Evolutionary conservation across 2,329 filamentous ascomycete species (phyloP).

Genomic region (Monosporascus ibericus): DNA sequence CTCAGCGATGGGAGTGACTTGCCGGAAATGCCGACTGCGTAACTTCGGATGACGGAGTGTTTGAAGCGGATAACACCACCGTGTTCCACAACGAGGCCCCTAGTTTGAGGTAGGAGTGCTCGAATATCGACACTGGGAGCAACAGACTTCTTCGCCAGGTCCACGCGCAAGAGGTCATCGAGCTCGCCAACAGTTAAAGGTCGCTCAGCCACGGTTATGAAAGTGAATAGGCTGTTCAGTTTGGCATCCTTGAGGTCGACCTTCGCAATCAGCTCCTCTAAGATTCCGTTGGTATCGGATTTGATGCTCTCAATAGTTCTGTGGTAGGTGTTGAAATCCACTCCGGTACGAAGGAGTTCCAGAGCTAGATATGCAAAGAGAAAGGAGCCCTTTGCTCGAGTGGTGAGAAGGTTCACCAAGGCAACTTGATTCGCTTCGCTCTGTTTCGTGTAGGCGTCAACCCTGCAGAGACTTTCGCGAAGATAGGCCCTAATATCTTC

Average conservation of each 20-base stretch:
- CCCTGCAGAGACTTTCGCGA: conserved; percentile 16
- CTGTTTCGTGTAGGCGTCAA: conserved; percentile 15
- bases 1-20: conserved; percentile 25
- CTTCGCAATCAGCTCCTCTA: conserved; percentile 19
- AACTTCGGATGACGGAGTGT: conserved; percentile 25
- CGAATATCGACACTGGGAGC: conserved; percentile 14
- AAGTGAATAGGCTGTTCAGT: conserved; percentile 24
- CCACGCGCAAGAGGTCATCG: conserved; percentile 26
- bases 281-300: conserved; percentile 16
- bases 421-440: conserved; percentile 13
- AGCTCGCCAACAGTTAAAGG: conserved; percentile 27
- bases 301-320: conserved; percentile 18
- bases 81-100: conserved; percentile 27
- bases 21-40: conserved; percentile 27
- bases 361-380: conserved; percentile 31
- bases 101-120: conserved; percentile 13
- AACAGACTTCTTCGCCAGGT: conserved; percentile 14
- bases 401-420: conserved; percentile 23
- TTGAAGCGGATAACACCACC: conserved; percentile 31
- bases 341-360: conserved; percentile 19
- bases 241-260: conserved; percentile 20
- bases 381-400: conserved; percentile 29
- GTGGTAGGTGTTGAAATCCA: conserved; percentile 16
- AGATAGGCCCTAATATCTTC: conserved; percentile 29
- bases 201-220: conserved; percentile 27